These are phyloP conservation scores for Mortierella sp. DNA, from an alignment of 371 early-diverging fungal species.

Conservation along the genomic window DNA sequence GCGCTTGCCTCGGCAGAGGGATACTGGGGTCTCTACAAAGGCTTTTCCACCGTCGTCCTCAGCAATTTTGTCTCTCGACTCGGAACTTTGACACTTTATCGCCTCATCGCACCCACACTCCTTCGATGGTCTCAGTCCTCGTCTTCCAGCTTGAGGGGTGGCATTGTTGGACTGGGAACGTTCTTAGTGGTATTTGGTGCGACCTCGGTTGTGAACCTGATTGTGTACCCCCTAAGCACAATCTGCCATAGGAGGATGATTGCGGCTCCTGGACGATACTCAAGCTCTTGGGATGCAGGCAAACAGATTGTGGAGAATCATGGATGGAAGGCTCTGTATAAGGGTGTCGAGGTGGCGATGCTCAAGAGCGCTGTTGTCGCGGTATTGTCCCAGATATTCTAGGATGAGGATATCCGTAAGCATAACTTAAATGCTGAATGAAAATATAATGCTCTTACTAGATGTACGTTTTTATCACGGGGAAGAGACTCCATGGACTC, in stretches of 20 bases:
- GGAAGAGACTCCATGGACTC: no score
- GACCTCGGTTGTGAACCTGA: constrained; percentile 11
- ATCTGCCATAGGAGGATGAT: constrained; percentile 39
- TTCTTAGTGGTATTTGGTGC: constrained; percentile 12
- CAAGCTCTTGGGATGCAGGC: constrained; percentile 41
- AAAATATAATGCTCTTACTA: no score
- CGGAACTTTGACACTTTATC: constrained; percentile 25
- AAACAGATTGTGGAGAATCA: constrained; percentile 41
- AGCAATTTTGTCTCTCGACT: constrained; percentile 31
- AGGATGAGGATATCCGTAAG: neutral
- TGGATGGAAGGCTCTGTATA: constrained; percentile 35
- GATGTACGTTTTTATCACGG: no score
- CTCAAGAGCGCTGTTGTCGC: constrained; percentile 17
- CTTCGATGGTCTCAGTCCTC: neutral
- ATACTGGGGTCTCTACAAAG: constrained; percentile 33
- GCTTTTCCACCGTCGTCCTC: constrained; percentile 19
- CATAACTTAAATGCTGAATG: no score
- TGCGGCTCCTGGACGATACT: constrained; percentile 30
- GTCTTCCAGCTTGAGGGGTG: neutral
- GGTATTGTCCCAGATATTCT: constrained; percentile 10
- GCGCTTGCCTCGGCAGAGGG: constrained; percentile 13
- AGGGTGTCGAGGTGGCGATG: constrained; percentile 26
- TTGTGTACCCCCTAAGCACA: constrained; percentile 23
- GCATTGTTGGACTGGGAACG: constrained; percentile 3
- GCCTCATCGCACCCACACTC: constrained; percentile 8